Evolutionary conservation across 139 green algal genomes (phyloP).

Genomic region (Coelastrella sp.): DNA sequence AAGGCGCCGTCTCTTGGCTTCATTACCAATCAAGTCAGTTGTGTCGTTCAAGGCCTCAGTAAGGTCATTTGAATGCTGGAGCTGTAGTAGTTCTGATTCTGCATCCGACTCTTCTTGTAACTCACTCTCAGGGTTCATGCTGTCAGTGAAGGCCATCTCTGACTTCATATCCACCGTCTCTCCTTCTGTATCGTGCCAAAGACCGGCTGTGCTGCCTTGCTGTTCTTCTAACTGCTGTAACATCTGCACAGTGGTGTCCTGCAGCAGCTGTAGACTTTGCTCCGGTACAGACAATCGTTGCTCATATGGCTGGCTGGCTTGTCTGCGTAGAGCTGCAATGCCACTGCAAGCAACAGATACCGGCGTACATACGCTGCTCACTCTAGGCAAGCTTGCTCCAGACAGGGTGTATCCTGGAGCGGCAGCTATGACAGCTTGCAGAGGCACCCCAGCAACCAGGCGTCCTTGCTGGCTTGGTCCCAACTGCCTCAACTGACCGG

Average conservation of each 20-base stretch:
- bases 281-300: background rate
- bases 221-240: background rate
- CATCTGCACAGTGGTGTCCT: background rate
- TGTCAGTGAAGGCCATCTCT: no score
- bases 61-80: no score
- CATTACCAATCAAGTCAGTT: no score
- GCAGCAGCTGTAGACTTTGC: background rate
- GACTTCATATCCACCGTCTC: background rate
- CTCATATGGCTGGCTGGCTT: background rate
- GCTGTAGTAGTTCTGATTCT: no score
- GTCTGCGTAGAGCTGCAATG: background rate
- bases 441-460: background rate
- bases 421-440: background rate
- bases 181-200: background rate
- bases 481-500: background rate
- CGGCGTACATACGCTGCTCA: background rate
- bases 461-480: background rate
- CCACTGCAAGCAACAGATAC: background rate
- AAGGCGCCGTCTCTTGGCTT: no score
- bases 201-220: background rate
- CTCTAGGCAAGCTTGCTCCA: background rate
- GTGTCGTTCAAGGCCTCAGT: no score
- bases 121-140: no score
- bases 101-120: no score
- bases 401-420: background rate